A percentile compares a stretch with the other conserved stretches of the same genome.
phyloP scores from a whole-genome alignment of 306 rosid species.

The Cucurbita pepo region DNA sequence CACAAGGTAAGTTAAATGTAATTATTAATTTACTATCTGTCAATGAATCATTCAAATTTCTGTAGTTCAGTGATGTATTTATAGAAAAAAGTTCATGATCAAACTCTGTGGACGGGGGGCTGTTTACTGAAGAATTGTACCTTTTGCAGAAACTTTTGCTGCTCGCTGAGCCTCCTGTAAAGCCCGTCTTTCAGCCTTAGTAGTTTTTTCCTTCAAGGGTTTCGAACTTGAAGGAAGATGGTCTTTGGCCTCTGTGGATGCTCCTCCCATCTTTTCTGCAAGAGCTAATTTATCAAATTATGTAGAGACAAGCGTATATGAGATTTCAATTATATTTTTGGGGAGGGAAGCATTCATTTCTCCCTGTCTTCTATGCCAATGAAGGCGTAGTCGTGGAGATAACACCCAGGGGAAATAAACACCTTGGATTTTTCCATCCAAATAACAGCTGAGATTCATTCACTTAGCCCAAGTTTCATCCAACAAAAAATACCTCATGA shows the following conservation, averaged over 20 bases:
- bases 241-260: constrained; percentile 13
- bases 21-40: neutral
- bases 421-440: neutral
- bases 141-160: constrained; percentile 57
- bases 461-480: neutral
- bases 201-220: constrained; percentile 38
- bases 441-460: neutral
- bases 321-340: neutral
- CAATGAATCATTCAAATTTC: neutral
- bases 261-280: constrained; percentile 39
- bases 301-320: neutral
- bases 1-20: neutral
- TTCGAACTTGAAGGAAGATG: constrained; percentile 18
- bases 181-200: constrained; percentile 77
- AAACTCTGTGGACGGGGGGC: neutral
- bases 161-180: constrained; percentile 84
- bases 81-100: neutral
- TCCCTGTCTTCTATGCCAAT: neutral
- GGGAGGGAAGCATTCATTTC: neutral
- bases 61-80: neutral
- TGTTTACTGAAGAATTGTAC: constrained; percentile 7
- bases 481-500: neutral
- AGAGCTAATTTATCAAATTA: neutral
- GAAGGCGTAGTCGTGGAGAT: neutral
- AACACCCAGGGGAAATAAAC: neutral